phyloP scores from a whole-genome alignment of 2,329 filamentous ascomycete species.

The Camptophora hylomeconis region DNA sequence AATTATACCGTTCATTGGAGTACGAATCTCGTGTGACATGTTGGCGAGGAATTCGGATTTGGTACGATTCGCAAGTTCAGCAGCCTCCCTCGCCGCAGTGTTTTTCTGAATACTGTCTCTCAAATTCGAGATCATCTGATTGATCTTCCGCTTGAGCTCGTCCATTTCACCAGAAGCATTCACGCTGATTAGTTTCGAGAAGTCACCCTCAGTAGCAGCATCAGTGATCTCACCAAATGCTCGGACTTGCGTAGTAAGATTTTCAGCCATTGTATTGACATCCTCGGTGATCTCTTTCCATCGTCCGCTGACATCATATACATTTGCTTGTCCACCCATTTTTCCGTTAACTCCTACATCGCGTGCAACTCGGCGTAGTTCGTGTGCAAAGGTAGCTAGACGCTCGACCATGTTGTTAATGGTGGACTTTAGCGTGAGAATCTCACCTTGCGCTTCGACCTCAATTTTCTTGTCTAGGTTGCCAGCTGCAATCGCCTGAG shows the following conservation, averaged over 20 bases:
- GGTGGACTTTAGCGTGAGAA: conserved; percentile 83
- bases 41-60: conserved; percentile 98
- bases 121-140: conserved; percentile 95
- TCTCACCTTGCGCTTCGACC: conserved; percentile 89
- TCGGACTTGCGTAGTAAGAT: conserved; percentile 86
- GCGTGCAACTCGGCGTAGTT: conserved; percentile 87
- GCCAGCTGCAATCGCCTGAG: conserved; percentile 86
- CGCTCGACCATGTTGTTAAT: conserved; percentile 99
- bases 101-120: conserved; percentile 94
- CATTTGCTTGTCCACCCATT: conserved; percentile 94
- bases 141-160: conserved; percentile 97
- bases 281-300: conserved; percentile 99
- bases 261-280: conserved; percentile 83
- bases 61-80: conserved; percentile 92
- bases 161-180: conserved; percentile 99
- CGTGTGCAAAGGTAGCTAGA: conserved; percentile 88
- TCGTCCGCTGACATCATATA: conserved; percentile 78
- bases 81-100: conserved; percentile 86
- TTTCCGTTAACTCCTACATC: conserved; percentile 97
- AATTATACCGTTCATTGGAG: conserved; percentile 95
- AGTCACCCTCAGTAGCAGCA: conserved; percentile 89
- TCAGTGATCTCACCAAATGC: conserved; percentile 99
- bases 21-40: conserved; percentile 97
- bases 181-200: conserved; percentile 91
- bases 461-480: conserved; percentile 95